phyloP scores from a whole-genome alignment of 192 early-diverging fungal species.

The Podila clonocystis region DNA sequence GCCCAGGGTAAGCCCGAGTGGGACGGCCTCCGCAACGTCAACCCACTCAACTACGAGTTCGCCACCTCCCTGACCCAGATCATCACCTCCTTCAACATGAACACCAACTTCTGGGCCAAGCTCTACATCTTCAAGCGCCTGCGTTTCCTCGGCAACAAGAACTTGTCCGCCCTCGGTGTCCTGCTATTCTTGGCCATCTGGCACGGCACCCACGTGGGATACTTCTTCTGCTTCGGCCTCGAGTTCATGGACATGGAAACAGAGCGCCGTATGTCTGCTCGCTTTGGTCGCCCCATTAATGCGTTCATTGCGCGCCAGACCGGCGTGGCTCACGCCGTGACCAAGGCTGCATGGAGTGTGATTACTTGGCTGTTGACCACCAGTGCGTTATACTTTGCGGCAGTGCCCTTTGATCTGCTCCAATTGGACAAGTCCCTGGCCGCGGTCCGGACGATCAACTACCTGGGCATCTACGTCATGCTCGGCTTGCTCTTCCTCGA shows the following conservation, averaged over 20 bases:
- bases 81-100: conserved; percentile 69
- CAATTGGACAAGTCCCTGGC: conserved; percentile 36
- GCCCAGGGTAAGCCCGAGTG: conserved; percentile 55
- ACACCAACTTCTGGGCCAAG: conserved; percentile 73
- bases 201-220: conserved; percentile 70
- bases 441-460: conserved; percentile 31
- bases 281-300: conserved; percentile 40
- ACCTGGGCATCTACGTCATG: conserved; percentile 41
- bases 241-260: conserved; percentile 67
- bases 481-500: conserved; percentile 18
- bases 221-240: conserved; percentile 64
- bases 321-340: conserved; percentile 5
- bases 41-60: conserved; percentile 58
- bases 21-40: conserved; percentile 65
- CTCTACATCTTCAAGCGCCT: conserved; percentile 70
- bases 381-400: conserved; percentile 56
- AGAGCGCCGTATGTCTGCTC: conserved; percentile 51
- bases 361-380: conserved; percentile 57
- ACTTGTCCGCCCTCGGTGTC: conserved; percentile 55
- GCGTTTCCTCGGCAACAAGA: conserved; percentile 65
- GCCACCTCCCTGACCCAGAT: conserved; percentile 63
- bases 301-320: conserved; percentile 42
- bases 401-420: conserved; percentile 62
- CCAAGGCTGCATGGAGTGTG: conserved; percentile 30
- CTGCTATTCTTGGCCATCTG: conserved; percentile 68